Conservation (phyloP, 2,329 filamentous ascomycete genomes). For the Aspergillus niger region DNA sequence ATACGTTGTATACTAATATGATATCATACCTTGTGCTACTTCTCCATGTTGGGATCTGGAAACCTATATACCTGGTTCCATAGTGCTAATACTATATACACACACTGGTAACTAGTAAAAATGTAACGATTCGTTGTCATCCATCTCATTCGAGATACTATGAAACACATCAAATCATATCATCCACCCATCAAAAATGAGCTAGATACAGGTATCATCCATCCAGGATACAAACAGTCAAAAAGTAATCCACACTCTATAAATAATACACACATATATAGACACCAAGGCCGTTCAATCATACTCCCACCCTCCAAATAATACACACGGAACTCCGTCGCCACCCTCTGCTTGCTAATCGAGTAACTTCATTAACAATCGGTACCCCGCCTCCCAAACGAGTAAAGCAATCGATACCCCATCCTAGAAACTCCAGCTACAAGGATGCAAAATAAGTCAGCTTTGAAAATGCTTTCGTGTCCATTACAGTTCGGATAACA, state of each 20-base stretch:
- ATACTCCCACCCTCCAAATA: background rate
- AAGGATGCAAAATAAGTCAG: background rate
- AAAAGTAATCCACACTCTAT: background rate
- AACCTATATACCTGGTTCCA: too few relatives aligned
- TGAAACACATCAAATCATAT: too few relatives aligned
- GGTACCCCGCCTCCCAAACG: background rate
- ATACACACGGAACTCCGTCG: background rate
- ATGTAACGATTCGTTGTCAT: background rate
- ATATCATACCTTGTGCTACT: too few relatives aligned
- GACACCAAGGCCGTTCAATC: background rate
- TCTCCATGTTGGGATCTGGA: too few relatives aligned
- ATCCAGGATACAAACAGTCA: too few relatives aligned
- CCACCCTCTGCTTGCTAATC: background rate
- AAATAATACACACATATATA: background rate
- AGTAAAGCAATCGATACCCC: background rate
- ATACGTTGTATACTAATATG: too few relatives aligned
- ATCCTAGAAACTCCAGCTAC: background rate
- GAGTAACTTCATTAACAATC: background rate
- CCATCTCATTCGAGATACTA: too few relatives aligned
- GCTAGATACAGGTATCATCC: too few relatives aligned
- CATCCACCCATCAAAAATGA: too few relatives aligned
- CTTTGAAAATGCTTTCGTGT: background rate
- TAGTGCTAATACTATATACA: too few relatives aligned
- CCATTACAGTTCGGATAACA: constrained; percentile 33
- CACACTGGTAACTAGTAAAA: background rate